Evolutionary conservation across 768 basidiomycete genomes (phyloP).

Genomic region (Tricholoma sp.): DNA sequence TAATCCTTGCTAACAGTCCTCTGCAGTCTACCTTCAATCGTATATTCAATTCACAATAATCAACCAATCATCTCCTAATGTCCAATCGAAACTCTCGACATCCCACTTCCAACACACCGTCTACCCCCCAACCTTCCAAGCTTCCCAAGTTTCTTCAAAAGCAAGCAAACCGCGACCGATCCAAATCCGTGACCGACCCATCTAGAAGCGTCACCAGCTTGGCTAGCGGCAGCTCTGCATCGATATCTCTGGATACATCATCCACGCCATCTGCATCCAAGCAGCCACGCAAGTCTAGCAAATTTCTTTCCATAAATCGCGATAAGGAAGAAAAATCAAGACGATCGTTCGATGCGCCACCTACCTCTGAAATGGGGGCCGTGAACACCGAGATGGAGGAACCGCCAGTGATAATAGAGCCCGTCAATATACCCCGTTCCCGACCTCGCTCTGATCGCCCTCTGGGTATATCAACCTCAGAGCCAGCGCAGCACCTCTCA

Average conservation of each 20-base stretch:
- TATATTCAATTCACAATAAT: background rate
- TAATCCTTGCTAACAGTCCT: background rate
- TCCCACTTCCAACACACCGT: conserved; percentile 37
- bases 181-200: conserved; percentile 43
- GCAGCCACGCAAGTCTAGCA: conserved; percentile 19
- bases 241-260: conserved; percentile 23
- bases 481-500: conserved; percentile 15
- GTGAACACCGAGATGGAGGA: conserved; percentile 33
- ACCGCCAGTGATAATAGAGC: conserved; percentile 65
- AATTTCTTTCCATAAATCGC: conserved; percentile 29
- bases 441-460: conserved; percentile 57
- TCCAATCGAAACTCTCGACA: conserved; percentile 41
- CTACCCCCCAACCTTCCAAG: conserved; percentile 42
- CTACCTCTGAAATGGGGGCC: conserved; percentile 1
- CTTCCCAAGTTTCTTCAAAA: conserved; percentile 68
- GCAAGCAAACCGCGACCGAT: conserved; percentile 50
- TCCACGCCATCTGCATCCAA: background rate
- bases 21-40: background rate
- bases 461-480: conserved; percentile 36
- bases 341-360: conserved; percentile 7
- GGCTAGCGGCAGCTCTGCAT: conserved; percentile 24
- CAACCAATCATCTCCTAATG: conserved; percentile 26
- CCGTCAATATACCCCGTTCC: conserved; percentile 46
- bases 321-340: conserved; percentile 28
- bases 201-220: conserved; percentile 34